Base-by-base conservation (phyloP, 768 basidiomycete genomes). In the Lentinus brumalis region DNA sequence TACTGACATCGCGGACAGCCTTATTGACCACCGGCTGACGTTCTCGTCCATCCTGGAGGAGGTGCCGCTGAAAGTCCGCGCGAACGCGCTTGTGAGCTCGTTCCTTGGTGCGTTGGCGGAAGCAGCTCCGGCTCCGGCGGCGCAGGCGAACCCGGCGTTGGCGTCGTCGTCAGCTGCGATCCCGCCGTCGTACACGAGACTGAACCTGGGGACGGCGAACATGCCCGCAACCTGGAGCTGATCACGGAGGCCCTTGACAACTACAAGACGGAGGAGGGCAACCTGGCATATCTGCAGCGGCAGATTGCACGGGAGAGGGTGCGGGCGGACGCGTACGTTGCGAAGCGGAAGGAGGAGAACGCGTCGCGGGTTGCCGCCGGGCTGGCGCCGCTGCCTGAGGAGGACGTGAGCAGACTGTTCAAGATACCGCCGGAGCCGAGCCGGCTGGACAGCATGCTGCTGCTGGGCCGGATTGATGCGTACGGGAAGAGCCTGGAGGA, bases 331-430 rank as follows among this genome's bases (percentile, higher is more conserved):
- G 80, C 81, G 55, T 88, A 89, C 70, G 75, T 95, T 56, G 82
- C 84, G 68, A 95, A 94, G 75, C 86, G 94, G 57, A 92, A 89
- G 71, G 95, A 96, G 72, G 95, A 97, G 76, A 96, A 92, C 69
- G 82, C 81, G 40, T 78, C 78, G 53, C 84, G 95, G 46, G 81
- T 89, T 63, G 87, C 86, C 41, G 92, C 94, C 69, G 95, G 95
- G 12, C 77, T 96, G 53, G 84, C 85, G 29, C 92, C 95, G 64
- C 79, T 96, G 31, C 94, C 95, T 1, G 90, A 94, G 73, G 91
- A 96, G 71, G 90, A 94, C 68, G 84, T 93, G 38, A 81, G 84
- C 69, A 82, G 94, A 63, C 70, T 94, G 71, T 94, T 94, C 81
- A 94, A 90, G 77, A 91, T 94, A 40, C 91, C 94, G 7, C 78